These are phyloP conservation scores for Aspergillus bertholletiae DNA, from an alignment of 495 filamentous ascomycete genomes.

Conservation along the genomic window DNA sequence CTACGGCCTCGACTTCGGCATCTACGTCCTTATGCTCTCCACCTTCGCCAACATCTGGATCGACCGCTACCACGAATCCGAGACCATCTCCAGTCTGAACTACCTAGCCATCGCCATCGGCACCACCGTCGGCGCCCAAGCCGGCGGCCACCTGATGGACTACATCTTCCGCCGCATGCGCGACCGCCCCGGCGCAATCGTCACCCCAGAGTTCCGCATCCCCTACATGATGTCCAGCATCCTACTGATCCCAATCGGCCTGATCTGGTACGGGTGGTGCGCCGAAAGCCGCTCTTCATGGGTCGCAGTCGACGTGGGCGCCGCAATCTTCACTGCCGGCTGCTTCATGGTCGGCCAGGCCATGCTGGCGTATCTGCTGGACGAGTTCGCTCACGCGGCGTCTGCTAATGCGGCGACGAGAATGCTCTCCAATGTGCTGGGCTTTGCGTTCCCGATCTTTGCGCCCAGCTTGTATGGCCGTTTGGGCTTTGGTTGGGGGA, in stretches of 20 bases:
- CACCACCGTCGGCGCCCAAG: constrained; percentile 58
- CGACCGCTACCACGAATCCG: constrained; percentile 50
- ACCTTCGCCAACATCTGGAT: constrained; percentile 62
- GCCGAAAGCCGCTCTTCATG: constrained; percentile 44
- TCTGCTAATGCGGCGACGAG: constrained; percentile 62
- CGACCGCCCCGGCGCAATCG: constrained; percentile 49
- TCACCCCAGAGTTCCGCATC: constrained; percentile 47
- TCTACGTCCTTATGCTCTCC: constrained; percentile 11
- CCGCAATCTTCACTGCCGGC: constrained; percentile 51
- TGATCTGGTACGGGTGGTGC: constrained; percentile 66
- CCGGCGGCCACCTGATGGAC: constrained; percentile 59
- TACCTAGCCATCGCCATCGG: constrained; percentile 63
- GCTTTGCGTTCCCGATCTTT: constrained; percentile 75
- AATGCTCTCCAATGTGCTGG: constrained; percentile 60
- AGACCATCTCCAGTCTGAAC: constrained; percentile 59
- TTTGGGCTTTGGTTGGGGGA: constrained; percentile 57
- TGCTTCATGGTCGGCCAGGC: constrained; percentile 62
- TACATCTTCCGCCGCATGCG: constrained; percentile 58
- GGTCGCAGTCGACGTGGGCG: constrained; percentile 59
- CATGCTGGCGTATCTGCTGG: constrained; percentile 38
- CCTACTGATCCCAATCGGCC: constrained; percentile 51
- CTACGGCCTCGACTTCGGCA: constrained; percentile 2
- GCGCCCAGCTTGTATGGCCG: constrained; percentile 56
- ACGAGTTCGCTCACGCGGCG: constrained; percentile 65
- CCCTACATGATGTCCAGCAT: constrained; percentile 53